A percentile compares a stretch with the other conserved stretches of the same genome.
Evolutionary conservation across 495 filamentous ascomycete species (phyloP).

Genomic region (Talaromyces wortmannii): DNA sequence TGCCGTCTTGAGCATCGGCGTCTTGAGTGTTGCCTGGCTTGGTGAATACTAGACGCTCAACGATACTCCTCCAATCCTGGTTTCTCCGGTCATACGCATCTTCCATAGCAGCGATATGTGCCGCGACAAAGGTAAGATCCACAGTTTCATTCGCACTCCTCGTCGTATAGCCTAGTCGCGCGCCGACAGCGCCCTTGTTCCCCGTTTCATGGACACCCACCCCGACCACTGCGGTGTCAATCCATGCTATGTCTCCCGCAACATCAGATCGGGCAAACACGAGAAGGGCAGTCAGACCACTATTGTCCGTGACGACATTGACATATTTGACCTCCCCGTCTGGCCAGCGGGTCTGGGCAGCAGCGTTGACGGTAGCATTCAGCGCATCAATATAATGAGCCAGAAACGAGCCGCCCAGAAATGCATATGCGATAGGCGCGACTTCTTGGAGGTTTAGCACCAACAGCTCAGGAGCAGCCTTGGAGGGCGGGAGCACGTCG

Average conservation of each 20-base stretch:
- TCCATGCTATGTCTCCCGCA: conserved; percentile 42
- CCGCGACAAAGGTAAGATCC: conserved; percentile 75
- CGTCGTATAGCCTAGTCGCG: conserved; percentile 57
- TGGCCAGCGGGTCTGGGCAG: conserved; percentile 38
- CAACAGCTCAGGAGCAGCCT: conserved; percentile 56
- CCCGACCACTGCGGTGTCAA: conserved; percentile 69
- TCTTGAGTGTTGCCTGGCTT: neutral
- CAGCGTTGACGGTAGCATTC: conserved; percentile 59
- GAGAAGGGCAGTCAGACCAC: conserved; percentile 86
- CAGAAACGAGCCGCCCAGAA: conserved; percentile 81
- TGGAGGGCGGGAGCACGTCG: conserved; percentile 51
- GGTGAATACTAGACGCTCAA: conserved; percentile 67
- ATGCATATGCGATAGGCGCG: conserved; percentile 73
- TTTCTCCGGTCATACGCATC: conserved; percentile 64
- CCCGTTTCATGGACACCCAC: conserved; percentile 82
- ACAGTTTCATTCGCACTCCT: conserved; percentile 28
- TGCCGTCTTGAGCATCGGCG: neutral
- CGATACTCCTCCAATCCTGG: conserved; percentile 76
- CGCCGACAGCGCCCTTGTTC: conserved; percentile 87
- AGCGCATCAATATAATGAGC: conserved; percentile 66
- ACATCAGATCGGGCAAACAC: conserved; percentile 62
- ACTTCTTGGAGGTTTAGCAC: conserved; percentile 84
- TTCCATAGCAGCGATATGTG: conserved; percentile 89
- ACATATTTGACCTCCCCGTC: conserved; percentile 32
- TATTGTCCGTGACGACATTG: conserved; percentile 53